phyloP scores from a whole-genome alignment of 2,329 filamentous ascomycete genomes.

The Chalaropsis thielavioides region DNA sequence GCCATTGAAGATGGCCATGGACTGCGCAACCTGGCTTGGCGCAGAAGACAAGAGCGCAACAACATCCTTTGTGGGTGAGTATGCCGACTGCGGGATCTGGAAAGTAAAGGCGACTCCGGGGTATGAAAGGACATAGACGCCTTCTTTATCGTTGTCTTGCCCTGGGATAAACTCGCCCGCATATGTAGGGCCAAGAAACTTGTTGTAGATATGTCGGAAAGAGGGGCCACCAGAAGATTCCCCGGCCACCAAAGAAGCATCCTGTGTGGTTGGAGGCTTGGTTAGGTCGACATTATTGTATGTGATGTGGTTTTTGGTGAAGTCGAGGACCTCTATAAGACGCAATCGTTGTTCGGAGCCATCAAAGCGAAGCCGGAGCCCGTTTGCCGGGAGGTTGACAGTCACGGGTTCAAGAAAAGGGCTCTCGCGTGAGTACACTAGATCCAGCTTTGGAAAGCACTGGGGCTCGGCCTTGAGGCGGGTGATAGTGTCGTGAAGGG shows the following conservation, averaged over 20 bases:
- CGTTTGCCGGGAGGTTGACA: constrained; percentile 67
- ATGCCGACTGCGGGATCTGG: constrained; percentile 56
- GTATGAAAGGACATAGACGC: constrained; percentile 84
- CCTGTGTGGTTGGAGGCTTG: constrained; percentile 35
- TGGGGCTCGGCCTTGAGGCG: constrained; percentile 78
- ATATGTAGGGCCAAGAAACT: constrained; percentile 85
- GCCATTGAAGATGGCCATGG: constrained; percentile 84
- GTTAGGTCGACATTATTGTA: constrained; percentile 71
- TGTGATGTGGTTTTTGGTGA: constrained; percentile 66
- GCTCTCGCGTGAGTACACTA: constrained; percentile 60
- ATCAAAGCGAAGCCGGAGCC: constrained; percentile 81
- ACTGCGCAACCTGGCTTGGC: constrained; percentile 59
- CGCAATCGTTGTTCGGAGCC: constrained; percentile 83
- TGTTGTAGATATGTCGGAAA: constrained; percentile 83
- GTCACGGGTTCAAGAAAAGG: constrained; percentile 65
- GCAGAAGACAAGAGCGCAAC: constrained; percentile 72
- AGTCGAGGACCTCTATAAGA: constrained; percentile 81
- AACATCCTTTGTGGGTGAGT: constrained; percentile 64
- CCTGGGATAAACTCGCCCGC: constrained; percentile 72
- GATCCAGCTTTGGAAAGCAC: constrained; percentile 66
- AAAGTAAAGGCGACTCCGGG: constrained; percentile 91
- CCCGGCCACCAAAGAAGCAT: constrained; percentile 23
- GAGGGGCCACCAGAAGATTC: constrained; percentile 45
- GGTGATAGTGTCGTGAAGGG: constrained; percentile 76
- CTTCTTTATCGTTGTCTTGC: constrained; percentile 32